Evolutionary conservation across 768 basidiomycete genomes (phyloP).

Genomic region (Lentinus brumalis): DNA sequence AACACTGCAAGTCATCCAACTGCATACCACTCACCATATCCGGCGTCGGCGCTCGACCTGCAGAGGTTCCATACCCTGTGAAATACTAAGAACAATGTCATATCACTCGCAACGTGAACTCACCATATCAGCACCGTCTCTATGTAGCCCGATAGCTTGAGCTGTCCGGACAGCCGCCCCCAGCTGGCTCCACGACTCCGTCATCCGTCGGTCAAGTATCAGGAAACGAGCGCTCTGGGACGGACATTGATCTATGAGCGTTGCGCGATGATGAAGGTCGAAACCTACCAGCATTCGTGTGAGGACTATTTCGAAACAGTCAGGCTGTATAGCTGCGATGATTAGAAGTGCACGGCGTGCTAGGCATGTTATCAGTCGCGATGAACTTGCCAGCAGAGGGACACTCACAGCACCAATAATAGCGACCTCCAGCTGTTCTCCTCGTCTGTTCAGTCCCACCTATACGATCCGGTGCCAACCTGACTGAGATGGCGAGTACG

Average conservation of each 20-base stretch:
- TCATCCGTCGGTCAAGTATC: slow-evolving; percentile 79
- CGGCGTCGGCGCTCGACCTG: slow-evolving; percentile 88
- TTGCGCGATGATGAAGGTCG: not conserved
- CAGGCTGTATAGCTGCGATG: slow-evolving; percentile 91
- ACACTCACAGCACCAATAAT: slow-evolving; percentile 92
- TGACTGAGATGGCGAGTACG: slow-evolving; percentile 83
- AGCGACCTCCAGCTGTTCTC: slow-evolving; percentile 80
- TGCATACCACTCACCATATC: slow-evolving; percentile 66
- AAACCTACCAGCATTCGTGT: slow-evolving; percentile 72
- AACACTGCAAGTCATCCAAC: not conserved
- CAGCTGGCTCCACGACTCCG: slow-evolving; percentile 95
- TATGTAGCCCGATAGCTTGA: slow-evolving; percentile 89
- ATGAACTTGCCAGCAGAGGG: not conserved
- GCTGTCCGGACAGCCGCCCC: slow-evolving; percentile 93
- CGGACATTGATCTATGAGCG: not conserved
- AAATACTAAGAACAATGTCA: slow-evolving; percentile 1
- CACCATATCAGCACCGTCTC: slow-evolving; percentile 85
- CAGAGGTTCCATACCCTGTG: slow-evolving; percentile 68
- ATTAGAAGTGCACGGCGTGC: slow-evolving; percentile 87
- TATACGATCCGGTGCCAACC: slow-evolving; percentile 84
- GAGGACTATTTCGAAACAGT: slow-evolving; percentile 89
- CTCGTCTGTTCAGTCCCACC: slow-evolving; percentile 77
- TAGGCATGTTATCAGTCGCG: slow-evolving; percentile 33
- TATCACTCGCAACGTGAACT: slow-evolving; percentile 22
- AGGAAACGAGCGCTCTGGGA: slow-evolving; percentile 66